A percentile compares a stretch with the other conserved stretches of the same genome.
phyloP scores from a whole-genome alignment of 257 asterid genomes.

The Solanum dulcamara region DNA sequence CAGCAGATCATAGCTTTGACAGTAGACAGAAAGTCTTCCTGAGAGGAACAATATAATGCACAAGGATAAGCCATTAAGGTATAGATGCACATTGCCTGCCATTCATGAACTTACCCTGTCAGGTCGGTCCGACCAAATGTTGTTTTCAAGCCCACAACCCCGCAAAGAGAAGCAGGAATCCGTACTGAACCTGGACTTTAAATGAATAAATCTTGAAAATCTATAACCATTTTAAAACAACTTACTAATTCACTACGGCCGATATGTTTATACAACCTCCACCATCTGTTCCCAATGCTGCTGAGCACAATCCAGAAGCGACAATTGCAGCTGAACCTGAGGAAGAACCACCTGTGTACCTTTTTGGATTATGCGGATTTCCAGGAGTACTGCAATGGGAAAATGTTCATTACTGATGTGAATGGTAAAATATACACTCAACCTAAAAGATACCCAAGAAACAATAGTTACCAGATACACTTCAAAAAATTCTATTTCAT shows the following conservation, averaged over 20 bases:
- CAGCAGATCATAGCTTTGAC: background rate
- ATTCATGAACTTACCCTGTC: slow-evolving; percentile 49
- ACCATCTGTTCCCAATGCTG: slow-evolving; percentile 98
- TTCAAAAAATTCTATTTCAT: background rate
- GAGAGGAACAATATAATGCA: background rate
- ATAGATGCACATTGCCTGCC: background rate
- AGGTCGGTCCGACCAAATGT: slow-evolving; percentile 81
- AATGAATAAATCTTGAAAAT: background rate
- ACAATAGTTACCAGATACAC: background rate
- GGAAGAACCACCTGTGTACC: slow-evolving; percentile 98
- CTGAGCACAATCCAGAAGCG: slow-evolving; percentile 91
- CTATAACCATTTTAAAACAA: background rate
- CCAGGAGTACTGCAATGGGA: slow-evolving; percentile 64
- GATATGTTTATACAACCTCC: slow-evolving; percentile 67
- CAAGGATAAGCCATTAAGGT: background rate
- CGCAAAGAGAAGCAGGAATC: slow-evolving; percentile 93
- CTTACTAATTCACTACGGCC: slow-evolving; percentile 3
- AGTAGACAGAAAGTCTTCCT: background rate
- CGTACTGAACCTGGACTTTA: slow-evolving; percentile 76
- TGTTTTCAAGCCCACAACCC: slow-evolving; percentile 87
- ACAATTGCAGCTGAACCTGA: slow-evolving; percentile 98
- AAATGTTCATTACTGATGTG: background rate
- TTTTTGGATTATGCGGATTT: slow-evolving; percentile 91
- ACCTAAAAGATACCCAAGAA: background rate
- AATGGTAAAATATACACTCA: background rate